Base-by-base conservation (phyloP, 768 basidiomycete genomes). In the Tephrocybe rancida region DNA sequence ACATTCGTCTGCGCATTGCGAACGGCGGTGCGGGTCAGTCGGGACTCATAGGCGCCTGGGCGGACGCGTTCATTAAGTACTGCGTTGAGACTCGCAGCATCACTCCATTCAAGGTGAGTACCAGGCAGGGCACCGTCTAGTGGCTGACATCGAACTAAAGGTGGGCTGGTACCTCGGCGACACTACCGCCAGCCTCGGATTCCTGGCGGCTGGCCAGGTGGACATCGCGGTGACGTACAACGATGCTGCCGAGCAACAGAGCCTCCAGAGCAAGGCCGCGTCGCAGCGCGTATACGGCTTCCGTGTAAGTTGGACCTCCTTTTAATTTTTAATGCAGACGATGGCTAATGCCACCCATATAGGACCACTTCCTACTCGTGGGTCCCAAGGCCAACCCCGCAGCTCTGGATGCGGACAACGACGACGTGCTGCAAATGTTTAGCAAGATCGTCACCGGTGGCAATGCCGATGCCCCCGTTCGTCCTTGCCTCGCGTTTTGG, bases 91-190 rank as follows among this genome's bases (percentile, higher is more conserved):
- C 11, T 9, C 51, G 46, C 18, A 19, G 26, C 24, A 26, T 35
- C 22, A 19, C 47, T 38, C 55, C 61, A 16, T 59, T 59, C 53
- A 46, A 57, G 41, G 55, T 57, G 26, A 9, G 43, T 35, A 19
- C 6, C 6, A 5, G 9, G 19, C 2, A 14, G 19, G 13, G 5
- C 34, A 1, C n/a, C 10, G 5, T 41, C 16, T 43, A 47, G 18
- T 44, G 21, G 19, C 50, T 44, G 37, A 51, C 29, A 24, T 25
- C 30, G 9, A 21, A 14, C 24, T 21, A 13, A 6, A 83, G 82
- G 73, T 83, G 21, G 82, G 70, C 8, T 84, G 83, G 83, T 79
- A 79, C 61, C 66, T 83, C 22, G 80, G 80, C 5, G 83, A 84
- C 57, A 82, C 81, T 5, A 83, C 81, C 0, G 70, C 82, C 48